Conservation (phyloP, 2,329 filamentous ascomycete genomes). For the Epichloe amarillans region DNA sequence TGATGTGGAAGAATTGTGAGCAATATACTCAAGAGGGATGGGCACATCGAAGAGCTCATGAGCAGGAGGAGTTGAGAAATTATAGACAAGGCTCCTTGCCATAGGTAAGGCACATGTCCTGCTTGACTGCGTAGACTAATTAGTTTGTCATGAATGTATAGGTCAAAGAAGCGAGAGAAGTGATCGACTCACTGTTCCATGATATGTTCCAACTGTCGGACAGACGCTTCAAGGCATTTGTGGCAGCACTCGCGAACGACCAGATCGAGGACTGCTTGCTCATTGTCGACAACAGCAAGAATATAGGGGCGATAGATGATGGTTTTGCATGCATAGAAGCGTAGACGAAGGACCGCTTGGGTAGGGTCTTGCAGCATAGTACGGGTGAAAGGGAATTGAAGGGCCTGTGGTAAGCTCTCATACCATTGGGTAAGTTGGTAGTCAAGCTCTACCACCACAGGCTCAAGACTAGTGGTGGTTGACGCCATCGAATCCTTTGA, state of each 20-base stretch:
- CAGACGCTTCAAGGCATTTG: slow-evolving; percentile 68
- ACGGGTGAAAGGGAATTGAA: slow-evolving; percentile 65
- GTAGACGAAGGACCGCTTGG: slow-evolving; percentile 64
- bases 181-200: slow-evolving; percentile 53
- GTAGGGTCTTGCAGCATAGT: slow-evolving; percentile 57
- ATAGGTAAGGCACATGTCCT: slow-evolving; percentile 74
- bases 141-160: slow-evolving; percentile 3
- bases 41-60: slow-evolving; percentile 75
- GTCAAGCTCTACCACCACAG: slow-evolving; percentile 67
- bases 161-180: neutral
- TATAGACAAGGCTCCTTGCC: slow-evolving; percentile 73
- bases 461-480: slow-evolving; percentile 54
- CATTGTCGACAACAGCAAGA: slow-evolving; percentile 65
- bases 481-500: slow-evolving; percentile 59
- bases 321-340: slow-evolving; percentile 75
- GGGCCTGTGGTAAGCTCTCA: slow-evolving; percentile 57
- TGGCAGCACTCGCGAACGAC: slow-evolving; percentile 65
- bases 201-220: slow-evolving; percentile 69
- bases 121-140: slow-evolving; percentile 41
- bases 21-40: slow-evolving; percentile 55
- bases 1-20: slow-evolving; percentile 39
- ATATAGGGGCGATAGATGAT: slow-evolving; percentile 82
- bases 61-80: slow-evolving; percentile 70
- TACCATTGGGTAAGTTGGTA: slow-evolving; percentile 80
- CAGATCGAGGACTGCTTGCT: slow-evolving; percentile 56